Conservation (phyloP, 2,329 filamentous ascomycete genomes). For the Penicillium sp. region DNA sequence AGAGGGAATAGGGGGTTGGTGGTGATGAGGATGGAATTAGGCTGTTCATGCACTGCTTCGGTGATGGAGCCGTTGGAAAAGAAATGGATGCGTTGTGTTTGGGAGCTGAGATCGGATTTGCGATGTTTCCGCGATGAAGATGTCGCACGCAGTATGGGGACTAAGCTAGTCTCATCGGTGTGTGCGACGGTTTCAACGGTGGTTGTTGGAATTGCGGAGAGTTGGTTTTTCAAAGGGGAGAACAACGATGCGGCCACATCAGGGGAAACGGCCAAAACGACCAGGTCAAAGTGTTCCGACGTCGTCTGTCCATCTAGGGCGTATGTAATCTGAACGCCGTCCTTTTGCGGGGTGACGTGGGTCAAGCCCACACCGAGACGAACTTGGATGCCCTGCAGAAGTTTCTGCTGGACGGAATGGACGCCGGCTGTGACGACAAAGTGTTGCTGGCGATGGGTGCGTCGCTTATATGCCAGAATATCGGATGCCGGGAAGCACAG, state of each 20-base stretch:
- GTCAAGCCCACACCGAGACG: conserved; percentile 34
- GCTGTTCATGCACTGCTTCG: conserved; percentile 51
- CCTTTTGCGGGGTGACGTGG: conserved; percentile 11
- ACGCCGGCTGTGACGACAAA: conserved; percentile 51
- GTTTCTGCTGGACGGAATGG: conserved; percentile 45
- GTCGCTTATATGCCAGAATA: conserved; percentile 48
- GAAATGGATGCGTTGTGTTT: conserved; percentile 34
- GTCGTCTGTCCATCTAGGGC: conserved; percentile 12
- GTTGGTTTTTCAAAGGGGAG: conserved; percentile 35
- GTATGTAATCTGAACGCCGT: conserved; percentile 4
- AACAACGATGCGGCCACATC: conserved; percentile 50
- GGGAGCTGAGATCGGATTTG: not conserved
- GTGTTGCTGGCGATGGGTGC: conserved; percentile 47
- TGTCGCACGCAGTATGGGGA: conserved; percentile 7
- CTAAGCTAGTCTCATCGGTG: conserved; percentile 26
- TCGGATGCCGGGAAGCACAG: conserved; percentile 52
- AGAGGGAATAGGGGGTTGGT: conserved; percentile 46
- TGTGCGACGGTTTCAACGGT: conserved; percentile 49
- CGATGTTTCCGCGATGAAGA: conserved; percentile 1
- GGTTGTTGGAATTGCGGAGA: conserved; percentile 47
- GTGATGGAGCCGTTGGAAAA: conserved; percentile 35
- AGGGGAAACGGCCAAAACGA: conserved; percentile 53
- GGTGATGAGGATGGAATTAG: conserved; percentile 50
- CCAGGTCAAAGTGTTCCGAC: conserved; percentile 46
- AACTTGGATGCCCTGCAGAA: conserved; percentile 42